Evolutionary conservation across 2,329 filamentous ascomycete species (phyloP).

Genomic region (Biscogniauxia sp.): DNA sequence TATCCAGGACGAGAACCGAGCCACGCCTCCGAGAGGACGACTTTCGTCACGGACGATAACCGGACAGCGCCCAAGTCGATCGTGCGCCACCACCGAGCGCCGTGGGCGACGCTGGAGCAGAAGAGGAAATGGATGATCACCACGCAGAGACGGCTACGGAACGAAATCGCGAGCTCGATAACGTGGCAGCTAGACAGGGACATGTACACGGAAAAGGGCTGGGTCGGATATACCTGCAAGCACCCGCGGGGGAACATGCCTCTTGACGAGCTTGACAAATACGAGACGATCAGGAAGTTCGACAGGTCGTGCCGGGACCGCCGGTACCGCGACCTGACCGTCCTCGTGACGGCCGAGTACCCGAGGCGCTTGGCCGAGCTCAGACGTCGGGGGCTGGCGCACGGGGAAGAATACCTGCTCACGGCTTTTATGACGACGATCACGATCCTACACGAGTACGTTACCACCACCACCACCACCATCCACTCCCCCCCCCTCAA

Average conservation of each 20-base stretch:
- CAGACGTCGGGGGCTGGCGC: constrained; percentile 19
- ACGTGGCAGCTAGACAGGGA: constrained; percentile 33
- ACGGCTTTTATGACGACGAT: constrained; percentile 35
- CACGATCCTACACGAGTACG: constrained; percentile 35
- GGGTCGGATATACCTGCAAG: constrained; percentile 35
- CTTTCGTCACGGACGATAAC: constrained; percentile 3
- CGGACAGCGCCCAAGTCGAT: constrained; percentile 19
- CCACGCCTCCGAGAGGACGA: background rate
- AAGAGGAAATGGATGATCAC: constrained; percentile 22
- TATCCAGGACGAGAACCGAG: constrained; percentile 27
- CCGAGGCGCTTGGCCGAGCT: constrained; percentile 27
- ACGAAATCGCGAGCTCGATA: constrained; percentile 20
- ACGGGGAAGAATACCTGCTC: constrained; percentile 32
- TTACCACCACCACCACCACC: background rate
- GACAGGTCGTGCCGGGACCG: constrained; percentile 19
- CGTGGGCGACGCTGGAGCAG: constrained; percentile 21
- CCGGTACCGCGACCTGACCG: constrained; percentile 23
- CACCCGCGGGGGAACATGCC: constrained; percentile 24
- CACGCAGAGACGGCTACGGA: constrained; percentile 17
- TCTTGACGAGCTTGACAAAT: constrained; percentile 24
- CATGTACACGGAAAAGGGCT: constrained; percentile 30
- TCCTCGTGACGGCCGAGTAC: constrained; percentile 32
- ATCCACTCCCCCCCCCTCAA: too few species aligned
- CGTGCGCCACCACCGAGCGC: constrained; percentile 25
- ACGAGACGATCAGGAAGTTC: constrained; percentile 24